Evolutionary conservation across 2,329 filamentous ascomycete genomes (phyloP), one percentile per base, ranked within the genome.

Genomic region (Verticillium klebahnii): DNA sequence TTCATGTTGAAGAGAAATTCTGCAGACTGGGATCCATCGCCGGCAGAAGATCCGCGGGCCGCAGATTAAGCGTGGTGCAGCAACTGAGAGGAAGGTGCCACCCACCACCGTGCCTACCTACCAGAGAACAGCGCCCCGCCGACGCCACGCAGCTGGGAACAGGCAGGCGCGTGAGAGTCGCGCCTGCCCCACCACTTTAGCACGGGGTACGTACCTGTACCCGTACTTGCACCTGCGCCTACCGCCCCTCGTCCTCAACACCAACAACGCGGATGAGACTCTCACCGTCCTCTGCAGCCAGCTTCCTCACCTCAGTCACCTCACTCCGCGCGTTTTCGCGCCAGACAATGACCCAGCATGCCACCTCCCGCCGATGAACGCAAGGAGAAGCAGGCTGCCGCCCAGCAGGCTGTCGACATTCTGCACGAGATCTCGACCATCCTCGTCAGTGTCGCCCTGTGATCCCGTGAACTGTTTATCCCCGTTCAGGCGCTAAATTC

Each of bases 351-450:
- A 54, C 11, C 29, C 45, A 59, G 14, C 19, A 77, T 75, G 73
- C 73, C 76, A 66, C 73, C 73, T 73, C 77, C 69, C 40, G 66
- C 70, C 59, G 75, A 76, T 73, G 85, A 87, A 66, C 78, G 82
- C 60, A 77, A 71, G 61, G 85, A 87, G 63, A 92, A 92, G 75
- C 89, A 91, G 74, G 85, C 85, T 68, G 90, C 90, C 31, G 91
- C 91, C 19, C 89, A 92, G 68, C 89, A 94, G 71, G 91, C 90
- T 59, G 90, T 95, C 65, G 90, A 93, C 72, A 92, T 94, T 57
- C 83, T 93, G 34, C 87, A 92, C 68, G 91, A 95, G 73, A 94
- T 95, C 67, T 90, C 94, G 58, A 95, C 91, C 52, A 89, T 99
- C 60, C 83, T 99, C 67, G 94, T 97, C 79, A 68, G 86, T 78